Evolutionary conservation across 768 basidiomycete species (phyloP).

Genomic region (Termitomyces sp.): DNA sequence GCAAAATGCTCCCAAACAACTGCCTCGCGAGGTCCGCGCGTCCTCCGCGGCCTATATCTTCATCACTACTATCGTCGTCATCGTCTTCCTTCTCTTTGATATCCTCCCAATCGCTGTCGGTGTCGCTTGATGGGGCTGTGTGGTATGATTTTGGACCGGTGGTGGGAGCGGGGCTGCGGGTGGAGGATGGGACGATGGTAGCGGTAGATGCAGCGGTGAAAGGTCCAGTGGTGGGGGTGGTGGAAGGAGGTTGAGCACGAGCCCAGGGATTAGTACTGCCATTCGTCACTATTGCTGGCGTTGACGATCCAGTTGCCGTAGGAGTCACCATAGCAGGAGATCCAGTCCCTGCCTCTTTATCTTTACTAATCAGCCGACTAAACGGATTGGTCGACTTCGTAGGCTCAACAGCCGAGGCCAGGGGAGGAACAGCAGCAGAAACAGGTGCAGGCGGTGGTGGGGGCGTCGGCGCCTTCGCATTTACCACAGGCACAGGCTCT

Average conservation of each 20-base stretch:
- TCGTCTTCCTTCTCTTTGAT: slow-evolving; percentile 65
- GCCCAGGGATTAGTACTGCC: slow-evolving; percentile 71
- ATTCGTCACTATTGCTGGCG: slow-evolving; percentile 17
- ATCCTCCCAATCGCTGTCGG: slow-evolving; percentile 84
- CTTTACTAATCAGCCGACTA: slow-evolving; percentile 51
- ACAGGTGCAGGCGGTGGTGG: slow-evolving; percentile 17
- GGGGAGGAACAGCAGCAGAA: neutral
- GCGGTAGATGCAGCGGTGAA: neutral
- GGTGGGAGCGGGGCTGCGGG: slow-evolving; percentile 35
- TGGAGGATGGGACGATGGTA: slow-evolving; percentile 34
- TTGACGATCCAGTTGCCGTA: neutral
- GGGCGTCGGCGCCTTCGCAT: slow-evolving; percentile 15
- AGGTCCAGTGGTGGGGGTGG: slow-evolving; percentile 17
- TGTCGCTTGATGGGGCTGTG: slow-evolving; percentile 46
- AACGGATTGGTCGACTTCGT: slow-evolving; percentile 77
- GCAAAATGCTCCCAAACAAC: slow-evolving; percentile 72
- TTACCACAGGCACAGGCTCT: slow-evolving; percentile 13
- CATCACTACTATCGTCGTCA: slow-evolving; percentile 59
- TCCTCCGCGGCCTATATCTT: slow-evolving; percentile 57
- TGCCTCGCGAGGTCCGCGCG: slow-evolving; percentile 71
- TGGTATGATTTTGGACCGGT: slow-evolving; percentile 43
- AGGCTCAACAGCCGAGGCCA: slow-evolving; percentile 7
- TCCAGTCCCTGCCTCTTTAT: slow-evolving; percentile 23
- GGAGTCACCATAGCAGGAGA: neutral
- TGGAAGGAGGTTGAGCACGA: slow-evolving; percentile 19